A percentile compares a stretch with the other conserved stretches of the same genome.
phyloP scores from a whole-genome alignment of 176 grass and related monocot species.

The Musa troglodytarum region DNA sequence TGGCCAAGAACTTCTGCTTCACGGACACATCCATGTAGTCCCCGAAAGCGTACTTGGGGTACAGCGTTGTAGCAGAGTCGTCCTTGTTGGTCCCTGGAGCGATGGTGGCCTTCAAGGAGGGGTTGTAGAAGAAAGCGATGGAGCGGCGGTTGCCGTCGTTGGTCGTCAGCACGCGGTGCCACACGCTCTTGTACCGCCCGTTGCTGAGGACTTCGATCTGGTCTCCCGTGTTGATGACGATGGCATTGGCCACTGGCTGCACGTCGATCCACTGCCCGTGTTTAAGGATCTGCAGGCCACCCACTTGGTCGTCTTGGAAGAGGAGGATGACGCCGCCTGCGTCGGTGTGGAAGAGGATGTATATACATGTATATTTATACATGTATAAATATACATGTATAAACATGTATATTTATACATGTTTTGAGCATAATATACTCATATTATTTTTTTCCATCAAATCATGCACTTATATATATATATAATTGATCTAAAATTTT shows the following conservation, averaged over 20 bases:
- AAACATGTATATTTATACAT: too few species aligned
- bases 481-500: too few species aligned
- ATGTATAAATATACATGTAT: too few species aligned
- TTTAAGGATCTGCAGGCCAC: slow-evolving; percentile 50
- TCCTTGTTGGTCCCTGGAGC: background rate
- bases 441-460: too few species aligned
- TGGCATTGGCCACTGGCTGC: slow-evolving; percentile 37
- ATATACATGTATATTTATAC: too few species aligned
- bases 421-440: too few species aligned
- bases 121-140: slow-evolving; percentile 61
- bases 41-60: slow-evolving; percentile 1
- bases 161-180: slow-evolving; percentile 56
- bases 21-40: slow-evolving; percentile 13
- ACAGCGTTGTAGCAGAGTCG: background rate
- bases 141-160: slow-evolving; percentile 49
- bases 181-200: slow-evolving; percentile 49
- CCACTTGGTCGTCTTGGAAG: slow-evolving; percentile 50
- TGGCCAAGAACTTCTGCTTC: background rate
- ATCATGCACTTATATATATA: too few species aligned
- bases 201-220: slow-evolving; percentile 67
- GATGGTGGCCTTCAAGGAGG: slow-evolving; percentile 8
- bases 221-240: slow-evolving; percentile 55
- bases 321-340: slow-evolving; percentile 59
- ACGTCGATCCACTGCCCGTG: slow-evolving; percentile 50
- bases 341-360: slow-evolving; percentile 67